Conservation (phyloP, 768 basidiomycete species). For the Russula sp. region DNA sequence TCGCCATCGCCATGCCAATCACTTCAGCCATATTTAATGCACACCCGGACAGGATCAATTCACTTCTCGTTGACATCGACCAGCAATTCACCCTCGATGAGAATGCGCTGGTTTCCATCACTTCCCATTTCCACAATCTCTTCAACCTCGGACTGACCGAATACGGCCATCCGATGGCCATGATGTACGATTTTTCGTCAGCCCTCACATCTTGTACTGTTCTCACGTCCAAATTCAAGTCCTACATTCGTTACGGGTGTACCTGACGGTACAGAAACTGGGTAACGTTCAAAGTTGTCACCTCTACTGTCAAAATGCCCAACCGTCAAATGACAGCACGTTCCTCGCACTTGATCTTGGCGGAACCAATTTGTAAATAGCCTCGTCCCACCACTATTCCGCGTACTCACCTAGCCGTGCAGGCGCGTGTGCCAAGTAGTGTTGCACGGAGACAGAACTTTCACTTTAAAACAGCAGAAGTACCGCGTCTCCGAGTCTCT, state of each 20-base stretch:
- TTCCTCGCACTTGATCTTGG: constrained; percentile 96
- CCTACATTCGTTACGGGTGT: constrained; percentile 95
- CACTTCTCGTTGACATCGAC: constrained; percentile 55
- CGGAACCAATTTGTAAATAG: constrained; percentile 88
- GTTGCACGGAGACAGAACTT: constrained; percentile 85
- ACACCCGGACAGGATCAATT: constrained; percentile 17
- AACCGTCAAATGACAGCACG: constrained; percentile 47
- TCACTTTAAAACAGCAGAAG: constrained; percentile 89
- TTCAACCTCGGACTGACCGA: constrained; percentile 63
- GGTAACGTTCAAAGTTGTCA: constrained; percentile 43
- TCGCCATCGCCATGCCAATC: constrained; percentile 12
- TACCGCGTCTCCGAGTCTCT: constrained; percentile 92
- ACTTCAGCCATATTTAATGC: constrained; percentile 16
- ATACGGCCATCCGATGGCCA: constrained; percentile 82
- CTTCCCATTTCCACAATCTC: constrained; percentile 75
- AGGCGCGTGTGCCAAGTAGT: constrained; percentile 95
- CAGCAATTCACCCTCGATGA: constrained; percentile 63
- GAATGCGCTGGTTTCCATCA: constrained; percentile 60
- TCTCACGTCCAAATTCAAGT: constrained; percentile 34
- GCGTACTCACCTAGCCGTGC: constrained; percentile 18
- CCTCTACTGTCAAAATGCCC: not conserved
- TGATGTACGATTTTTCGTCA: constrained; percentile 57
- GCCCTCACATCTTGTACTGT: not conserved
- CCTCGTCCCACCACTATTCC: not conserved
- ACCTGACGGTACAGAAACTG: constrained; percentile 89